A percentile compares a stretch with the other conserved stretches of the same genome.
phyloP scores from a whole-genome alignment of 163 green algal species.

The Botryococcus braunii region DNA sequence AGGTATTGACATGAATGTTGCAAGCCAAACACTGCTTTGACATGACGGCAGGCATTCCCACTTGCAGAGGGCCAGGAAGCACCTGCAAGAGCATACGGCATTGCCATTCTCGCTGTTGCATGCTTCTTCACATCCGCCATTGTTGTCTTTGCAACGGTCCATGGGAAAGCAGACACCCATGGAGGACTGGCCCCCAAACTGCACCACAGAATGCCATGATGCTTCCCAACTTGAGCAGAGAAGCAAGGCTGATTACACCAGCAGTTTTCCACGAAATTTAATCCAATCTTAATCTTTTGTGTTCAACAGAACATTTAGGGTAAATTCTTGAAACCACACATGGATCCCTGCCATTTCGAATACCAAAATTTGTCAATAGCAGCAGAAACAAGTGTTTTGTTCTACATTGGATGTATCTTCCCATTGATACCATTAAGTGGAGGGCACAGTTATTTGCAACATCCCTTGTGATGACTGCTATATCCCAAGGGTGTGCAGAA shows the following conservation, averaged over 20 bases:
- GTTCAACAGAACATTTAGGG: too few relatives aligned
- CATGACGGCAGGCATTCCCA: not conserved
- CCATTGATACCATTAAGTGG: too few relatives aligned
- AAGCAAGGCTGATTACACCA: too few relatives aligned
- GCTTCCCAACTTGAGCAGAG: too few relatives aligned
- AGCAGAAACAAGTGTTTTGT: too few relatives aligned
- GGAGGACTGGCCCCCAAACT: slow-evolving; percentile 5
- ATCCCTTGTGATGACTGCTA: not conserved
- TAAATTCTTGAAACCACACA: not conserved
- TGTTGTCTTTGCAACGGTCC: slow-evolving; percentile 14
- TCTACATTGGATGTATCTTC: too few relatives aligned
- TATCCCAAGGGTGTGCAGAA: not conserved
- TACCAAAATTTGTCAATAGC: too few relatives aligned
- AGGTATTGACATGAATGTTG: not conserved
- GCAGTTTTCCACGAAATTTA: too few relatives aligned
- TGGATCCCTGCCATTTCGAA: not conserved
- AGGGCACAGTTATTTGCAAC: too few relatives aligned
- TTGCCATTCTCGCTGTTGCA: slow-evolving; percentile 18
- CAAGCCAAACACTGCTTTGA: not conserved
- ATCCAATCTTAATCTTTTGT: too few relatives aligned
- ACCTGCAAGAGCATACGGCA: slow-evolving; percentile 20
- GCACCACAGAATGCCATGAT: not conserved
- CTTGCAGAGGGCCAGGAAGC: not conserved
- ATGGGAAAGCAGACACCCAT: slow-evolving; percentile 27
- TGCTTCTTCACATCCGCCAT: slow-evolving; percentile 17